A percentile compares a stretch with the other conserved stretches of the same genome.
Evolutionary conservation across 1,284 basidiomycete genomes (phyloP).

Genomic region (Afroboletus lepidellus): DNA sequence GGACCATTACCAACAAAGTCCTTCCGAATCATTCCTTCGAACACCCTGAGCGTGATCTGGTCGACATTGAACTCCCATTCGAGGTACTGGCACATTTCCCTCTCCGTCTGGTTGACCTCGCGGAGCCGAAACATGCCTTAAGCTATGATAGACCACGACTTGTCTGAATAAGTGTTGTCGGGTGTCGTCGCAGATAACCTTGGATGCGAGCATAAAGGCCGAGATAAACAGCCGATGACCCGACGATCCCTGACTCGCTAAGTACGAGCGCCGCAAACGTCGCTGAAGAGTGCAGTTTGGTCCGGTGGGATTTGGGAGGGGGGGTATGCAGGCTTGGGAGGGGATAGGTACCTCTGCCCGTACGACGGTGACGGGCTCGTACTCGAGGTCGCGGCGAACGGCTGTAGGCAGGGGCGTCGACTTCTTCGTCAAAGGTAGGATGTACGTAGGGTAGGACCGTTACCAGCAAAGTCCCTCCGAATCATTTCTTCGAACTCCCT

Average conservation of each 20-base stretch:
- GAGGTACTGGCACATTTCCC: constrained; percentile 90
- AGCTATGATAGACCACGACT: constrained; percentile 92
- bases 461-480: constrained; percentile 56
- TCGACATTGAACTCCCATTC: constrained; percentile 89
- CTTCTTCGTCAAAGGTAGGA: constrained; percentile 62
- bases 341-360: constrained; percentile 45
- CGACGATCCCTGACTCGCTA: constrained; percentile 83
- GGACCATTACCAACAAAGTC: constrained; percentile 58
- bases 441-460: constrained; percentile 59
- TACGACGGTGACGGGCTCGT: constrained; percentile 51
- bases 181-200: constrained; percentile 95
- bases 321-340: constrained; percentile 23
- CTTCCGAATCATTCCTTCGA: constrained; percentile 58
- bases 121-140: constrained; percentile 87
- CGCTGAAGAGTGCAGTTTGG: constrained; percentile 78
- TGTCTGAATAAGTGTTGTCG: constrained; percentile 96
- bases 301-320: constrained; percentile 36
- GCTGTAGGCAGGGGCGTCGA: constrained; percentile 45
- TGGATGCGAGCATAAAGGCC: constrained; percentile 90
- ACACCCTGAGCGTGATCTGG: constrained; percentile 60
- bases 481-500: constrained; percentile 63
- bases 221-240: constrained; percentile 91
- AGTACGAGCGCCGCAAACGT: constrained; percentile 86
- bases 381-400: constrained; percentile 45
- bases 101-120: constrained; percentile 95